Evolutionary conservation across 176 grass and related monocot genomes (phyloP).

Genomic region (Aegilops sharonensis): DNA sequence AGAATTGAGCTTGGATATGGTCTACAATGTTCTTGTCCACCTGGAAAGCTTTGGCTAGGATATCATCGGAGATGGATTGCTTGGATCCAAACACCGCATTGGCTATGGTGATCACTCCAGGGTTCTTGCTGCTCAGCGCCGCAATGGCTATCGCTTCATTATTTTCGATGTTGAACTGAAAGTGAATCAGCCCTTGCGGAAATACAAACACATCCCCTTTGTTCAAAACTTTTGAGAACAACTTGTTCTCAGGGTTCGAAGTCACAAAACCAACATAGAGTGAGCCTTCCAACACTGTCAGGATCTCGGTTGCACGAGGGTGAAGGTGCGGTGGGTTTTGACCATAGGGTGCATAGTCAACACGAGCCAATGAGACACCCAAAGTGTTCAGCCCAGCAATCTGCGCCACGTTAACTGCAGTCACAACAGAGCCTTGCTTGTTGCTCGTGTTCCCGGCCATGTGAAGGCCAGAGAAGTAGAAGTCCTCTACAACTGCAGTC

Average conservation of each 20-base stretch:
- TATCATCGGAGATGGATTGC: neutral
- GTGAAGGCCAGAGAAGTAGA: too few species aligned
- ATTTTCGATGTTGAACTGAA: neutral
- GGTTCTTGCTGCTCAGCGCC: neutral
- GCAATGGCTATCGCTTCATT: neutral
- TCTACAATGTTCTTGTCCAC: slow-evolving; percentile 2
- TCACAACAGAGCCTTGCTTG: too few species aligned
- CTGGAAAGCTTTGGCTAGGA: neutral
- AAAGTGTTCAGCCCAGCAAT: too few species aligned
- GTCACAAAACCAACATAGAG: neutral
- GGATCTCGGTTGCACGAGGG: too few species aligned
- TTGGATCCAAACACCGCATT: neutral
- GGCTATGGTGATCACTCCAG: slow-evolving; percentile 4
- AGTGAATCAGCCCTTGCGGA: neutral
- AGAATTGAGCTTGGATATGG: neutral
- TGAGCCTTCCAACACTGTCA: neutral
- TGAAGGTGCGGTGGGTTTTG: too few species aligned
- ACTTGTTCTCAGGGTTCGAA: too few species aligned
- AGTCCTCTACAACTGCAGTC: too few species aligned
- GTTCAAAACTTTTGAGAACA: neutral
- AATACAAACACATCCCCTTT: neutral
- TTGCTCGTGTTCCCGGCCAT: too few species aligned
- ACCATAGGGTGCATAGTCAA: too few species aligned
- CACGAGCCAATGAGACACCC: too few species aligned
- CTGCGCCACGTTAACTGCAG: too few species aligned